Evolutionary conservation across 306 rosid genomes (phyloP).

Genomic region (Prunus fruticosa): DNA sequence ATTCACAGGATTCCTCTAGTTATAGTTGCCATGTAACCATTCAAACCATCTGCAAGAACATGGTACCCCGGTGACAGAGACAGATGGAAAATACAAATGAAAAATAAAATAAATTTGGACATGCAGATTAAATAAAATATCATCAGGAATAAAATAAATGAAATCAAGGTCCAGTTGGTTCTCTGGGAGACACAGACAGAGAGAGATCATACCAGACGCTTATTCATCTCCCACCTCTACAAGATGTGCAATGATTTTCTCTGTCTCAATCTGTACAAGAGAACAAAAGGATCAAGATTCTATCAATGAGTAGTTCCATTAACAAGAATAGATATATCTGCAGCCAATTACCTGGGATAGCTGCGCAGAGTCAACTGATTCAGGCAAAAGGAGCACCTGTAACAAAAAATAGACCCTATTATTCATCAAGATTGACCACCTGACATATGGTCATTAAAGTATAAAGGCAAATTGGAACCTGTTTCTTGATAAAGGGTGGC

Average conservation of each 20-base stretch:
- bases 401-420: slow-evolving; percentile 21
- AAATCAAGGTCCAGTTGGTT: background rate
- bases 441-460: background rate
- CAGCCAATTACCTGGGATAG: slow-evolving; percentile 77
- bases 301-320: slow-evolving; percentile 6
- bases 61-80: slow-evolving; percentile 63
- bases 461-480: slow-evolving; percentile 42
- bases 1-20: slow-evolving; percentile 79
- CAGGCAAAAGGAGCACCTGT: slow-evolving; percentile 90
- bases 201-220: slow-evolving; percentile 58
- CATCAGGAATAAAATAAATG: background rate
- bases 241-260: slow-evolving; percentile 93
- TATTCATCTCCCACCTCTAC: slow-evolving; percentile 94
- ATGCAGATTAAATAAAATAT: background rate
- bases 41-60: slow-evolving; percentile 82
- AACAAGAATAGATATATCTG: slow-evolving; percentile 9
- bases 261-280: slow-evolving; percentile 84
- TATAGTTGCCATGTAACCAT: slow-evolving; percentile 90
- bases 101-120: background rate
- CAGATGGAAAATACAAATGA: slow-evolving; percentile 15
- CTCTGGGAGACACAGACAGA: background rate
- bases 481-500: slow-evolving; percentile 88
- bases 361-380: slow-evolving; percentile 98
- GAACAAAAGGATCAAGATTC: slow-evolving; percentile 21
- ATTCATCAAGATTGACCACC: background rate